Evolutionary conservation across 805 yeast genomes (phyloP).

Genomic region (Yamadazyma sp.): DNA sequence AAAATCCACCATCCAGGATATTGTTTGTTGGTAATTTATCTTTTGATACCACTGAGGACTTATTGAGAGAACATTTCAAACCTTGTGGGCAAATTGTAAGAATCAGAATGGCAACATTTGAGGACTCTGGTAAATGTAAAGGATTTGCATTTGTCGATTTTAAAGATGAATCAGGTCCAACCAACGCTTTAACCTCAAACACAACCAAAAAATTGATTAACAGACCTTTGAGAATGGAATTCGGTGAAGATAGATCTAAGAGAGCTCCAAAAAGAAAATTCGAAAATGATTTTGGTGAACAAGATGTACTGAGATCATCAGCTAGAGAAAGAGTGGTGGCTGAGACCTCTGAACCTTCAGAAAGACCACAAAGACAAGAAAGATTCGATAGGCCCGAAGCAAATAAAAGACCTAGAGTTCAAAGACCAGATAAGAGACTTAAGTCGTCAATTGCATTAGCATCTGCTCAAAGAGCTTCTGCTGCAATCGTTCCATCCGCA

Average conservation of each 20-base stretch:
- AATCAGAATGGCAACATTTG: slow-evolving; percentile 96
- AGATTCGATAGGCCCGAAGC: slow-evolving; percentile 15
- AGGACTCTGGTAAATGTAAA: slow-evolving; percentile 93
- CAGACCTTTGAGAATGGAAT: slow-evolving; percentile 81
- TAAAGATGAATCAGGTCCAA: slow-evolving; percentile 74
- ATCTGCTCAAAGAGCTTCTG: slow-evolving; percentile 82
- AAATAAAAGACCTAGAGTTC: slow-evolving; percentile 8
- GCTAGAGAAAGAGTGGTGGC: slow-evolving; percentile 10
- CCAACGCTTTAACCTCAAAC: slow-evolving; percentile 75
- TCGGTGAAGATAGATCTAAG: slow-evolving; percentile 91
- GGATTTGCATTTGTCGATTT: slow-evolving; percentile 95
- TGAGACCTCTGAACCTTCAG: neutral
- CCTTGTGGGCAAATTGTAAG: slow-evolving; percentile 85
- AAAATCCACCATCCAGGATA: slow-evolving; percentile 85
- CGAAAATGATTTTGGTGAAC: slow-evolving; percentile 22
- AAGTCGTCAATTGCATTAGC: slow-evolving; percentile 86
- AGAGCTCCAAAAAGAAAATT: slow-evolving; percentile 47
- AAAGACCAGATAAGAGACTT: slow-evolving; percentile 42
- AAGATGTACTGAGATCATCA: slow-evolving; percentile 2
- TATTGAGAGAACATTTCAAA: slow-evolving; percentile 76
- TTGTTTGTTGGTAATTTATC: slow-evolving; percentile 91
- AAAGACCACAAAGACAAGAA: slow-evolving; percentile 11
- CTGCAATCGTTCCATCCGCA: slow-evolving; percentile 83
- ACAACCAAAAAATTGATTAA: slow-evolving; percentile 63
- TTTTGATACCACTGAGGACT: slow-evolving; percentile 83